A percentile compares a stretch with the other conserved stretches of the same genome.
Evolutionary conservation across 305 asterid genomes (phyloP).

Genomic region (Monarda citriodora): DNA sequence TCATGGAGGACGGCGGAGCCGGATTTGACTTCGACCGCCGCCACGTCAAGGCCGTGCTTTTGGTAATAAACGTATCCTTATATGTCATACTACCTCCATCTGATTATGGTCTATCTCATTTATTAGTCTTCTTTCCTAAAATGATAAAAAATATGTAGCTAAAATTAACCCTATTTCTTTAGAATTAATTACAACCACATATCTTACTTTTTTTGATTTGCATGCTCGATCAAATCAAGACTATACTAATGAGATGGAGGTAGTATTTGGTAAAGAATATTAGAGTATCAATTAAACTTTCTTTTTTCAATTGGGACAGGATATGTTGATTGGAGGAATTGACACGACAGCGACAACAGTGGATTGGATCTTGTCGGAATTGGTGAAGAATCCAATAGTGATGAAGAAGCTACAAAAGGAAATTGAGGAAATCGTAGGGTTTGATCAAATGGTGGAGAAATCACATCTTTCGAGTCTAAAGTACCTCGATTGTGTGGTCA

Average conservation of each 20-base stretch:
- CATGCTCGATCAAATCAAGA: too few species aligned
- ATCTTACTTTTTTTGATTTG: too few species aligned
- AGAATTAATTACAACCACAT: too few species aligned
- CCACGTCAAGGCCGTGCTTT: slow-evolving; percentile 5
- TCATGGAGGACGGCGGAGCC: neutral
- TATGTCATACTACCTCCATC: too few species aligned
- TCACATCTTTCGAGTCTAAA: slow-evolving; percentile 17
- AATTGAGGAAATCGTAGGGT: slow-evolving; percentile 30
- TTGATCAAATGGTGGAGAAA: slow-evolving; percentile 37
- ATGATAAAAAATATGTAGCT: too few species aligned
- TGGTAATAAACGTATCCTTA: slow-evolving; percentile 6
- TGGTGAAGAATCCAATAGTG: slow-evolving; percentile 14
- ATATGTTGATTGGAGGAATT: slow-evolving; percentile 36
- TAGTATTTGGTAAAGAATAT: too few species aligned
- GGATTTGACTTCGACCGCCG: slow-evolving; percentile 13
- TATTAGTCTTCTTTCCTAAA: too few species aligned
- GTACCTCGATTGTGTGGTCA: slow-evolving; percentile 28
- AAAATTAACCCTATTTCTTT: too few species aligned
- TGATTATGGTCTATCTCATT: too few species aligned
- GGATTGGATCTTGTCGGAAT: slow-evolving; percentile 36
- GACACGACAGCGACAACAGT: slow-evolving; percentile 44
- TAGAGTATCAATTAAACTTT: too few species aligned
- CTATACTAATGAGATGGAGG: too few species aligned
- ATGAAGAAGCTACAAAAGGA: slow-evolving; percentile 33
- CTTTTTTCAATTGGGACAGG: slow-evolving; percentile 1